Evolutionary conservation across 2,329 filamentous ascomycete genomes (phyloP), one percentile per base, ranked within the genome.

Genomic region (Drechslerella dactyloides): DNA sequence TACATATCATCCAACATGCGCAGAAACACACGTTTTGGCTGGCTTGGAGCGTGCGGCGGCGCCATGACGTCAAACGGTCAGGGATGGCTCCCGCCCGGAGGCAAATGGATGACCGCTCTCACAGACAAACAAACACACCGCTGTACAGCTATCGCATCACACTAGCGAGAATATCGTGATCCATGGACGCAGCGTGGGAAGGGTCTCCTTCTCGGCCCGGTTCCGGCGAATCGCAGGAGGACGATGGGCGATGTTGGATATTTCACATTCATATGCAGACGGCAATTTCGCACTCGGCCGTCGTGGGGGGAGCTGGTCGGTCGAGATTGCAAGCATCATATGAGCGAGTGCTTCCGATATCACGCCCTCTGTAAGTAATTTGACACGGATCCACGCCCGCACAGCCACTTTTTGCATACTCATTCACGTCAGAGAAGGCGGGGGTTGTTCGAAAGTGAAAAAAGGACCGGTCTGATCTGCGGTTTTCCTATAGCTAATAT

Each of bases 41-140:
- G 24, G 17, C 7, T 23, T 24, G 21, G 48, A 51, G 19, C 19
- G 52, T 11, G 15, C 10, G 51, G 59, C 66, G 59, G 66, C 50
- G 54, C 66, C 19, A 60, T 70, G 66, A 70, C 66, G 66, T 70
- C 66, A 70, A 19, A 17, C 44, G 40, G 23, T 30, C n/a, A n/a
- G 51, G 46, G 44, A 23, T 37, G 19, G 13, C 24, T 30, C 15
- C 27, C 33, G 40, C 33, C 21, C 53, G 53, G 13, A 56, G 37
- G 19, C 37, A 42, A 17, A 17, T 44, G 40, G 40, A 4, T 17
- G 40, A 15, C 17, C 40, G 5, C 40, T 17, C 17, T 3, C 3
- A 15, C 40, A 44, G 40, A 44, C 13, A 15, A 15, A 17, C 11
- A 44, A 44, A 44, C 40, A 44, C 40, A 15, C 13, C 11, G 13